Evolutionary conservation across 1,284 basidiomycete genomes (phyloP), one percentile per base, ranked within the genome.

Genomic region (Sanguinoderma infundibulare): DNA sequence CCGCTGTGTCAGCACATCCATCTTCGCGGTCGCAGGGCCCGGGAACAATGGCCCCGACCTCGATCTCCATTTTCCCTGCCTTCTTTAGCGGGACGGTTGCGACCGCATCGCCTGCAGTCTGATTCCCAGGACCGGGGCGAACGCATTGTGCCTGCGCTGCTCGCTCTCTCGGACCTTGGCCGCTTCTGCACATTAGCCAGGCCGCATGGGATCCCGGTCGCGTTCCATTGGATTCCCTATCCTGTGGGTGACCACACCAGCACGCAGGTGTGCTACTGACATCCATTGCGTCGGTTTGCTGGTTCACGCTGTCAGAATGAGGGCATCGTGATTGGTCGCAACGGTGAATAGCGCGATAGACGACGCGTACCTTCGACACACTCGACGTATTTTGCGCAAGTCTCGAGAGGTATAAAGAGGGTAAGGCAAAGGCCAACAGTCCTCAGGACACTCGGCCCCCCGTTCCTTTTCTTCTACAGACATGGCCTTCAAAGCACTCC

Each of bases 401-500:
- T n/a, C 30, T 49, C 22, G 12, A 49, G 36, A 24, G 47, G 60
- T 64, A 64, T 64, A 64, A 64, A 61, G 42, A 32, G 22, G 34
- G 6, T 15, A 14, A 10, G 17, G 24, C 5, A 35, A 34, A 17
- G 5, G 5, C 40, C 2, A 28, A 12, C 14, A 24, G 20, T 34
- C 63, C 32, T 50, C 59, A 64, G 63, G 59, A 60, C 52, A 34
- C 47, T 53, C 53, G 39, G 36, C 20, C 42, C 42, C 46, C 54
- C 49, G 8, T 17, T 32, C 17, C n/a, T 58, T 34, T 38, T 36
- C 38, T 9, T 22, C 44, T 46, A 32, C 14, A 36, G 32, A 40
- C 14, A 66, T 66, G 64, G 54, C 61, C 14, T 61, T 61, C 53
- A 63, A 49, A 38, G 10, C 47, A n/a, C 56, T 66, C 51, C 56